Base-by-base conservation (phyloP, 1,284 basidiomycete species). In the Pseudozyma tsukubaensis region DNA sequence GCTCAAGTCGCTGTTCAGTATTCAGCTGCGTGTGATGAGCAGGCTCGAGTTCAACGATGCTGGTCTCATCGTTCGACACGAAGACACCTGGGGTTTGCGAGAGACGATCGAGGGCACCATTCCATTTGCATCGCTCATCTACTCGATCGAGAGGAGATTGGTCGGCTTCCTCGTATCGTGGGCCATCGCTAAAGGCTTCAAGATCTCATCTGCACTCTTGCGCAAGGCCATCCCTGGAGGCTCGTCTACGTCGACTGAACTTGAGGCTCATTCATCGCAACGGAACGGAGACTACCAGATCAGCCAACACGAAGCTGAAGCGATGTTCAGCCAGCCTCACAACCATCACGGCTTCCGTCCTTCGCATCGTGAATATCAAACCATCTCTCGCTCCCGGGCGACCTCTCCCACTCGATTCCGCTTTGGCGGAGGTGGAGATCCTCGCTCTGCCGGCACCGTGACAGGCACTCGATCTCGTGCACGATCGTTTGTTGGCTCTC, bases 41-140 rank as follows among this genome's bases (percentile, higher is more conserved):
- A 76, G 83, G 1, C 72, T 84, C 32, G 83, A 84, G 63, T 84
- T 84, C 72, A 84, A 84, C 69, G 83, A 84, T 47, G 80, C 76
- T 39, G 83, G 83, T 16, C 67, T 77, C 18, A 83, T 84, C 42
- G 82, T 83, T 3, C 68, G 80, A 29, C 83, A 84, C 59, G 83
- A 84, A 48, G 83, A 84, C 51, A 81, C 79, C 7, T 84, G 83
- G 83, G 79, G 83, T 9, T 32, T 83, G 54, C 69, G 82, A 7
- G 83, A 84, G 71, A 70, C 81, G 10, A 79, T 84, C 40, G 83
- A 83, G 45, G 82, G 81, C 13, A 72, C 78, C 29, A 66, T 84
- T 12, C 83, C 83, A 1, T 81, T 83, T 54, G 76, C 78, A 1
- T 79, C 79, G 24, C 44, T 81, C 4, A 55, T 82, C 48, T 82